Base-by-base conservation (phyloP, 768 basidiomycete genomes). In the Panellus pusillus region DNA sequence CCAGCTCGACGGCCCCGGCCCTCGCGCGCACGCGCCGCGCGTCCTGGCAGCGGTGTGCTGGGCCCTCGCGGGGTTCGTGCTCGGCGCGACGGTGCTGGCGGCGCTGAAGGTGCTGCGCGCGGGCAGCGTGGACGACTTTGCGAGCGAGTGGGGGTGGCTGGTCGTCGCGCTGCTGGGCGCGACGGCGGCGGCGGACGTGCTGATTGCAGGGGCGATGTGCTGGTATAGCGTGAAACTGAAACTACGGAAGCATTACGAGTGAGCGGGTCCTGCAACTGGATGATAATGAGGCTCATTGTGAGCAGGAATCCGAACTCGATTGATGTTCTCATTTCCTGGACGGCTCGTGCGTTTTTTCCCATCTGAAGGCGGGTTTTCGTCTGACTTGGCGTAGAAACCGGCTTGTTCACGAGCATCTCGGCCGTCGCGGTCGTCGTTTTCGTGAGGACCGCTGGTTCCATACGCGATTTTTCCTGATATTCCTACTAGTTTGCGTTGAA, bases 131-230 rank as follows among this genome's bases (percentile, higher is more conserved):
- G 55, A 56, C 17, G 35, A 45, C 29, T 57, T 57, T 28, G 55
- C 56, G 32, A 27, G 50, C 7, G 17, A 61, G 20, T 61, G 59
- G 59, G 38, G 9, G 4, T 61, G 59, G 59, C 39, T 61, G 14
- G 50, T 61, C 17, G 47, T 57, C 12, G 45, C 27, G 5, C 44
- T 56, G 12, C 54, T 61, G 24, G 47, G 43, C 1, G 32, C 52
- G 18, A 61, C 54, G 3, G 59, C 48, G 4, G 47, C 15, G 11
- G 52, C 47, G 9, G 55, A 61, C 32, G 20, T 61, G 20, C 13
- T 61, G 15, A 57, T 61, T 15, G 51, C 52, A 1, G 55, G 42
- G 9, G 35, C 52, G 1, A 53, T 61, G 59, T 27, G 8, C 12
- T 60, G 31, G 27, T 60, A 56, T 28, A 60, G 47, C 6, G 6